Percentiles rank a stretch among this genome's conserved stretches.
Evolutionary conservation across 75 land plant species (phyloP).

Genomic region (Gnetum montanum): DNA sequence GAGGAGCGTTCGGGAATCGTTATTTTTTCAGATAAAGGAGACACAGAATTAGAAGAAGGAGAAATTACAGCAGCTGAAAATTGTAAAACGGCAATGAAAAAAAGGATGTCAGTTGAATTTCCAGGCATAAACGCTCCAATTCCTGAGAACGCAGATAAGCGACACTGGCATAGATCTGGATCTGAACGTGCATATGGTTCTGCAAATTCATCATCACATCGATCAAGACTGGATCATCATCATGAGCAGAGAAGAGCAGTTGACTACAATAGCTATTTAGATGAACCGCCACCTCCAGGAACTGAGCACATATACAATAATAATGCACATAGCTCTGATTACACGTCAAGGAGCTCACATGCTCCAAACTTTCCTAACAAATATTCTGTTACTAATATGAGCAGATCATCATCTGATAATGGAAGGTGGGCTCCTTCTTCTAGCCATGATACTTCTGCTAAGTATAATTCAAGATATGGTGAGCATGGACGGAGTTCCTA

Average conservation of each 20-base stretch:
- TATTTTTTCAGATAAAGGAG: slow-evolving; percentile 52
- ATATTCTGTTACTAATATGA: slow-evolving; percentile 14
- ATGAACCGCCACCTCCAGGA: slow-evolving; percentile 38
- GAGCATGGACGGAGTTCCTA: slow-evolving; percentile 11
- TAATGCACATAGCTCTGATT: slow-evolving; percentile 1
- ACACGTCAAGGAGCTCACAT: slow-evolving; percentile 5
- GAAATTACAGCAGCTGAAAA: slow-evolving; percentile 42
- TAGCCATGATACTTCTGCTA: slow-evolving; percentile 9
- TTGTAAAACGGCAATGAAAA: slow-evolving; percentile 12
- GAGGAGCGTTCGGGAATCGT: slow-evolving; percentile 76
- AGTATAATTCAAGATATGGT: slow-evolving; percentile 3
- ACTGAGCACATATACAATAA: background rate
- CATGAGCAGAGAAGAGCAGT: slow-evolving; percentile 14
- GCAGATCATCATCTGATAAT: slow-evolving; percentile 31
- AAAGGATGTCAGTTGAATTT: slow-evolving; percentile 63
- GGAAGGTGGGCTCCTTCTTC: slow-evolving; percentile 20
- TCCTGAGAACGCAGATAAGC: slow-evolving; percentile 63
- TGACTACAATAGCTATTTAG: slow-evolving; percentile 21
- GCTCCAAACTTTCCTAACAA: slow-evolving; percentile 10
- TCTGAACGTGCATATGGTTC: slow-evolving; percentile 8
- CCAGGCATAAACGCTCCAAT: slow-evolving; percentile 96
- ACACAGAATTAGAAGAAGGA: slow-evolving; percentile 35
- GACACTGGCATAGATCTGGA: slow-evolving; percentile 37
- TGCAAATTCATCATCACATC: slow-evolving; percentile 8
- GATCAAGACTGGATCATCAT: slow-evolving; percentile 12